Conservation (phyloP, 306 rosid genomes). For the Quercus ilex region DNA sequence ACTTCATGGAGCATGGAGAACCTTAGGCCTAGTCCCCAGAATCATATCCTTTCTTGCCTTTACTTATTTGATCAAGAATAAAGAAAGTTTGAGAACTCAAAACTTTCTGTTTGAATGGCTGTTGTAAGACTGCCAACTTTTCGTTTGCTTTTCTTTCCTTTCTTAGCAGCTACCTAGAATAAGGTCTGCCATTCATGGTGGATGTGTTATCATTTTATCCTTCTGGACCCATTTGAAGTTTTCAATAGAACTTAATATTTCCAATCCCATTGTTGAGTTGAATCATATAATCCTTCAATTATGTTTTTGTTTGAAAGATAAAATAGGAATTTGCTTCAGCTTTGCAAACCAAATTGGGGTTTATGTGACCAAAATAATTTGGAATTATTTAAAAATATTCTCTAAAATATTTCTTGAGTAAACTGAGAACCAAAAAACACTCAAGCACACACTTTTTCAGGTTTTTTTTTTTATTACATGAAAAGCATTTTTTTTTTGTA, state of each 20-base stretch:
- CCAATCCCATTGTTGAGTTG: not conserved
- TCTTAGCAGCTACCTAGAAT: not conserved
- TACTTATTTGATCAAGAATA: not conserved
- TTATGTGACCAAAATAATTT: no score
- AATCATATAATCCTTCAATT: not conserved
- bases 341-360: not conserved
- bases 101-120: not conserved
- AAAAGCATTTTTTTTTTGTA: no score
- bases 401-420: no score
- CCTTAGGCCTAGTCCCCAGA: conserved; percentile 8
- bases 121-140: not conserved
- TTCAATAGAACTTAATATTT: not conserved
- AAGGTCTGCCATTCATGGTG: not conserved
- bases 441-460: no score
- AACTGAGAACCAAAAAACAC: no score
- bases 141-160: not conserved
- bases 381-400: no score
- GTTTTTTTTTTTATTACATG: no score
- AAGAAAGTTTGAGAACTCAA: not conserved
- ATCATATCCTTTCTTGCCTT: not conserved
- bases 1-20: conserved; percentile 37
- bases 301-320: not conserved
- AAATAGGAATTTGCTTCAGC: not conserved
- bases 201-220: not conserved
- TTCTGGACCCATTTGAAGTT: not conserved